Conservation (phyloP, 2,329 filamentous ascomycete species). For the Trichoderma sp. region DNA sequence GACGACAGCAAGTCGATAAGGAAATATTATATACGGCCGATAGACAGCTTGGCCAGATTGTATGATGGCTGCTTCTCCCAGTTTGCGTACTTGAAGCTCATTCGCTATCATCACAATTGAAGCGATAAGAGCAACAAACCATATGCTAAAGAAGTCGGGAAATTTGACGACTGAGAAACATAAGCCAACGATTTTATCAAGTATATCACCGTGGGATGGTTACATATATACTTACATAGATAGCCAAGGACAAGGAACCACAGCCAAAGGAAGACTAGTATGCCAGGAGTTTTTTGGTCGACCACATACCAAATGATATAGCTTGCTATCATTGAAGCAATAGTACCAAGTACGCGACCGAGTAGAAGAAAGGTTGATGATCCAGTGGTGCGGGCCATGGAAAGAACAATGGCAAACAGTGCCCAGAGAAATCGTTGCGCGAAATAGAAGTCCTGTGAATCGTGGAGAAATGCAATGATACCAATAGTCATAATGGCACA, state of each 20-base stretch:
- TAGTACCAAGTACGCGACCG: neutral
- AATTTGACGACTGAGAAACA: neutral
- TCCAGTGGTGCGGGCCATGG: conserved; percentile 6
- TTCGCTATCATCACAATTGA: neutral
- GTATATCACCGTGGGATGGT: neutral
- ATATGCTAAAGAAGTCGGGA: neutral
- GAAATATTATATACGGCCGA: neutral
- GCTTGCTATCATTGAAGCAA: conserved; percentile 4
- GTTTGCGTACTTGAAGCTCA: neutral
- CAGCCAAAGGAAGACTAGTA: neutral
- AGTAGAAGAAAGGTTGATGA: conserved; percentile 9
- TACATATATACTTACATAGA: neutral
- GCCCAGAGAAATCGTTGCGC: neutral
- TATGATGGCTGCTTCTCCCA: neutral
- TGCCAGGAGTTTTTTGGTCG: neutral
- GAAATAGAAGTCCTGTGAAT: neutral
- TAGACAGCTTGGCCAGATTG: neutral
- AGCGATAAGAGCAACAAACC: neutral
- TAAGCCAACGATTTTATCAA: neutral
- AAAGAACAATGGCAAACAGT: neutral
- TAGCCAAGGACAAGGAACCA: neutral
- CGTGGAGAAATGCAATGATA: neutral
- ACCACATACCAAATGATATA: conserved; percentile 5
- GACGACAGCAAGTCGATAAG: neutral
- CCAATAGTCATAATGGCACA: neutral